A percentile compares a stretch with the other conserved stretches of the same genome.
These are phyloP conservation scores for Pisolithus tinctorius DNA, from an alignment of 768 basidiomycete genomes.

Conservation along the genomic window DNA sequence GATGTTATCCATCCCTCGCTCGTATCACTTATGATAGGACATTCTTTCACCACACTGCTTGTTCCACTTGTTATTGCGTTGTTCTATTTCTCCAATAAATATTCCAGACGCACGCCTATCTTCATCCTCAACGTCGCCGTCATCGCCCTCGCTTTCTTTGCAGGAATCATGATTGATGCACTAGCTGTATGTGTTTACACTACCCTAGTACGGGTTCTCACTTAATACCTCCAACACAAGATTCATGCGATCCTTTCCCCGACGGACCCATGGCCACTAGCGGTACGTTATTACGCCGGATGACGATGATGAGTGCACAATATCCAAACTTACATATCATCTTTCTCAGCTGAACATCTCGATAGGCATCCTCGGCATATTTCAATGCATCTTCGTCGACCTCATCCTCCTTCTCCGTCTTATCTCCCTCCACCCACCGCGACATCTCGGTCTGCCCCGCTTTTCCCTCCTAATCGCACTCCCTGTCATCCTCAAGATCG, in stretches of 20 bases:
- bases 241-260: conserved; percentile 23
- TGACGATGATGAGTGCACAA: too few species aligned
- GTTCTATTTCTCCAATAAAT: conserved; percentile 23
- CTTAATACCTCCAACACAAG: conserved; percentile 6
- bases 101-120: conserved; percentile 19
- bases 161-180: conserved; percentile 16
- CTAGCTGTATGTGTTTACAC: conserved; percentile 5
- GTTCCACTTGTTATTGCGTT: conserved; percentile 25
- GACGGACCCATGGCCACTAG: conserved; percentile 13
- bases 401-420: conserved; percentile 23
- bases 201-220: not conserved
- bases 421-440: conserved; percentile 19
- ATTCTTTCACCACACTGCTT: conserved; percentile 25
- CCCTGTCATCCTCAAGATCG: conserved; percentile 24
- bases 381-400: conserved; percentile 25
- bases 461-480: conserved; percentile 16
- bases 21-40: conserved; percentile 21
- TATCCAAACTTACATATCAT: not conserved
- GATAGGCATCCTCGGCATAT: conserved; percentile 24
- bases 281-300: not conserved
- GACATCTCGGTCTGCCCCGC: conserved; percentile 6
- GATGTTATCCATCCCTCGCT: conserved; percentile 16
- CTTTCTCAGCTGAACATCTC: conserved; percentile 16
- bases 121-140: conserved; percentile 23
- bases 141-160: conserved; percentile 16